These are phyloP conservation scores for Pulveroboletus frians DNA, from an alignment of 768 basidiomycete genomes.

Conservation along the genomic window DNA sequence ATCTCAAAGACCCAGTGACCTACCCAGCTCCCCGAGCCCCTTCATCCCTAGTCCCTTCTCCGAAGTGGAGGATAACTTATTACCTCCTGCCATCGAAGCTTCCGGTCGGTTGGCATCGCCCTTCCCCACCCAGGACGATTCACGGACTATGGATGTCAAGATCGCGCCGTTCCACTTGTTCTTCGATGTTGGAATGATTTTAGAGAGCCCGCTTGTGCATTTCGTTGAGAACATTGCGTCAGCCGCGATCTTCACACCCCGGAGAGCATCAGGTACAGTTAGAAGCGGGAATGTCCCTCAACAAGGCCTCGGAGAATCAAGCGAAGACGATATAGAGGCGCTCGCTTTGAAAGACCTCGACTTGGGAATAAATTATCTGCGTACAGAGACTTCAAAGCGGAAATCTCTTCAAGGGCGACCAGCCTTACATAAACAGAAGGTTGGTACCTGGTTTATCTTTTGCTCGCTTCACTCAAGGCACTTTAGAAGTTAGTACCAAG, in stretches of 20 bases:
- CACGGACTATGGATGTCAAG: slow-evolving; percentile 31
- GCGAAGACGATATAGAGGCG: slow-evolving; percentile 32
- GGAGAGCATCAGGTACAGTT: background rate
- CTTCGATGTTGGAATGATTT: slow-evolving; percentile 52
- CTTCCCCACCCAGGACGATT: background rate
- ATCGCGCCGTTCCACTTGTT: slow-evolving; percentile 71
- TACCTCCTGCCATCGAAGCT: slow-evolving; percentile 18
- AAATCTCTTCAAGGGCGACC: slow-evolving; percentile 7
- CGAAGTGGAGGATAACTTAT: slow-evolving; percentile 10
- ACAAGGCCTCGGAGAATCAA: slow-evolving; percentile 2
- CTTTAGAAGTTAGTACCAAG: slow-evolving; percentile 8
- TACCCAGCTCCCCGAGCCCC: slow-evolving; percentile 15
- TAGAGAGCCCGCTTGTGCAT: slow-evolving; percentile 36
- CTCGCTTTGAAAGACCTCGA: slow-evolving; percentile 58
- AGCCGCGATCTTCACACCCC: slow-evolving; percentile 11
- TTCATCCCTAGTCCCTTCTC: slow-evolving; percentile 17
- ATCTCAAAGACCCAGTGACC: slow-evolving; percentile 11
- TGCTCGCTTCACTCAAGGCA: slow-evolving; percentile 3
- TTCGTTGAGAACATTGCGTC: slow-evolving; percentile 47
- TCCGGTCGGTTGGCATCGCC: slow-evolving; percentile 5
- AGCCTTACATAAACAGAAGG: slow-evolving; percentile 12
- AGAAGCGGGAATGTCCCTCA: background rate
- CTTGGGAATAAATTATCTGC: slow-evolving; percentile 44
- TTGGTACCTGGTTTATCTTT: slow-evolving; percentile 3
- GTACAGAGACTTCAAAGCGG: slow-evolving; percentile 2